These are phyloP conservation scores for Penicillium sp. DNA, from an alignment of 2,329 filamentous ascomycete genomes.

Conservation along the genomic window DNA sequence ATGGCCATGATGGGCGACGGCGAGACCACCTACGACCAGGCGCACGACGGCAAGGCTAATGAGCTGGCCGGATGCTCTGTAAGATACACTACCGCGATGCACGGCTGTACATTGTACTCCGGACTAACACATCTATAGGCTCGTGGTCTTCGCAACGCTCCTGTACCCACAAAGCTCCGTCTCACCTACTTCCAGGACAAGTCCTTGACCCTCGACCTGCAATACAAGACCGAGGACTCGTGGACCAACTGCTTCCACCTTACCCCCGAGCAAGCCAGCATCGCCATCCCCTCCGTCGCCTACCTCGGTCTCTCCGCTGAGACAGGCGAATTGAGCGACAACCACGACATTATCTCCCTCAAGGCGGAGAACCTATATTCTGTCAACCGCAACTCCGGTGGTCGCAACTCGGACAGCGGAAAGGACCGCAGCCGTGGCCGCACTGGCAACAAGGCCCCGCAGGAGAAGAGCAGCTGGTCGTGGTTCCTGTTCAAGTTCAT, in stretches of 20 bases:
- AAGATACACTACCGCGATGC: slow-evolving; percentile 29
- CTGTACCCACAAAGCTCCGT: slow-evolving; percentile 79
- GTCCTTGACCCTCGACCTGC: slow-evolving; percentile 83
- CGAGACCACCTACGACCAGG: slow-evolving; percentile 85
- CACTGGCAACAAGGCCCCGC: slow-evolving; percentile 20
- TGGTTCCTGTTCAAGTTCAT: slow-evolving; percentile 84
- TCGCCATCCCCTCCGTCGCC: slow-evolving; percentile 74
- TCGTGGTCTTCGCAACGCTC: slow-evolving; percentile 80
- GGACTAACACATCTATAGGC: slow-evolving; percentile 53
- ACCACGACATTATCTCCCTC: slow-evolving; percentile 93
- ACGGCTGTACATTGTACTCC: not conserved
- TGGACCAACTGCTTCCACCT: slow-evolving; percentile 90
- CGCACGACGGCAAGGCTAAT: slow-evolving; percentile 89
- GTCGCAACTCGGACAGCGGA: slow-evolving; percentile 31
- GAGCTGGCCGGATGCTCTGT: slow-evolving; percentile 92
- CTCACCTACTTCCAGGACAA: slow-evolving; percentile 98
- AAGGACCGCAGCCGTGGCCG: slow-evolving; percentile 30
- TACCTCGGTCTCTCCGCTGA: slow-evolving; percentile 71
- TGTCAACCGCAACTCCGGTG: slow-evolving; percentile 45
- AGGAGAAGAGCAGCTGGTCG: slow-evolving; percentile 58
- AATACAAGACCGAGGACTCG: slow-evolving; percentile 87
- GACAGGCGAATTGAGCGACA: slow-evolving; percentile 94
- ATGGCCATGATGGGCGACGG: slow-evolving; percentile 99
- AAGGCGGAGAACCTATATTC: slow-evolving; percentile 83
- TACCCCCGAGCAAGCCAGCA: slow-evolving; percentile 62